Base-by-base conservation (phyloP, 257 asterid genomes). In the Cruciata laevipes region DNA sequence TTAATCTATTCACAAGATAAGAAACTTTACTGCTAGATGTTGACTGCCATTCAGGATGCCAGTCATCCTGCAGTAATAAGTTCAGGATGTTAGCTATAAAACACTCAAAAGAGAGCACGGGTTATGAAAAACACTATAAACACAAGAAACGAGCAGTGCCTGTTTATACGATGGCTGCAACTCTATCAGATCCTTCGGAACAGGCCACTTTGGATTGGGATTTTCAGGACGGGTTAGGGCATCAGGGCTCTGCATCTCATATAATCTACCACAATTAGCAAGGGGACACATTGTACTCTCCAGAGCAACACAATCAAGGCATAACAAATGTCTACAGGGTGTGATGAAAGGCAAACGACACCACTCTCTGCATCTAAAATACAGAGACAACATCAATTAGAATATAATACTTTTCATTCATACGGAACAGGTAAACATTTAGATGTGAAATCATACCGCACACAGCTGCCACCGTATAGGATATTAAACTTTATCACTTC, bases 1-100 rank as follows among this genome's bases (percentile, higher is more conserved):
- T 85, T 59, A 94, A 82, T 70, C 69, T 80, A 63, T 73, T 70
- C 76, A 94, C 86, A 63, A 91, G 86, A 80, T 89, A 89, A 55
- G 88, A 71, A 61, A 87, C 96, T 83, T 91, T 93, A 83, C 95
- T 93, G 91, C 99, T 93, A 40, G 97, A 88, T 68, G 99, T 93
- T 62, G 90, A 93, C 79, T 88, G 91, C 99, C 99, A 93, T 78
- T 93, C 97, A 74, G 97, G 99, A 85, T 93, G 86, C 99, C 99
- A 93, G 79, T 85, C 91, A 72, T 94, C 98, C 98, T 94, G 83
- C 75, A 75, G 59, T 24, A 69, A 44, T 33, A 49, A 44, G 32
- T n/a, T 66, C 32, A 37, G 32, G 25, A 61, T 44, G 38, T 24
- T 55, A 60, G 23, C 68, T 31, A 23, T 49, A 3, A 17, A 25